Evolutionary conservation across 495 filamentous ascomycete genomes (phyloP).

Genomic region (Penicillium chermesinum): DNA sequence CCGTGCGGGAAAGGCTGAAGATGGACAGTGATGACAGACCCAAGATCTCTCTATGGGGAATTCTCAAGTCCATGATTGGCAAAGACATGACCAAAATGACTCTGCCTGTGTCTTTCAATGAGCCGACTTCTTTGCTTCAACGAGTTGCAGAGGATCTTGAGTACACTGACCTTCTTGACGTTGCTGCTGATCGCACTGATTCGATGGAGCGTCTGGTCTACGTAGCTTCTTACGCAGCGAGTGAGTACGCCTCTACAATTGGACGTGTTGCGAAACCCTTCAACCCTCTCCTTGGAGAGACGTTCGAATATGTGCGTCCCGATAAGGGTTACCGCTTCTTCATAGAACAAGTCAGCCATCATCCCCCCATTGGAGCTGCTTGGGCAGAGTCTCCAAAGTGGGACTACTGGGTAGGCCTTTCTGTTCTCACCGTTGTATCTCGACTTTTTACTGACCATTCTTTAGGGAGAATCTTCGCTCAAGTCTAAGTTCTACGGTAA

Average conservation of each 20-base stretch:
- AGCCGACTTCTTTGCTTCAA: constrained; percentile 94
- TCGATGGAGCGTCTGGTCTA: constrained; percentile 94
- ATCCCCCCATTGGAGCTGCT: constrained; percentile 91
- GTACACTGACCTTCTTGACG: constrained; percentile 88
- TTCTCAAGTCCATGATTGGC: constrained; percentile 98
- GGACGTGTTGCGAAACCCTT: constrained; percentile 96
- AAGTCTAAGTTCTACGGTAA: constrained; percentile 97
- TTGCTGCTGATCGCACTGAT: constrained; percentile 78
- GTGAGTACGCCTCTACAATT: constrained; percentile 94
- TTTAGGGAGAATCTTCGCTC: constrained; percentile 82
- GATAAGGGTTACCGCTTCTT: constrained; percentile 98
- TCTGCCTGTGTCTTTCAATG: constrained; percentile 95
- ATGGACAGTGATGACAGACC: constrained; percentile 91
- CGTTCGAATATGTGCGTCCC: constrained; percentile 90
- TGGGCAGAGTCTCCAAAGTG: constrained; percentile 90
- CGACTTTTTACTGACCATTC: neutral
- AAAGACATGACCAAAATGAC: constrained; percentile 99
- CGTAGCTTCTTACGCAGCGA: constrained; percentile 90
- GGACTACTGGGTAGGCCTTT: constrained; percentile 74
- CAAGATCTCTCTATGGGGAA: constrained; percentile 92
- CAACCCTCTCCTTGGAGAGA: constrained; percentile 93
- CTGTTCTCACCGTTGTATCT: neutral
- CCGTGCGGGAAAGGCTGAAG: constrained; percentile 68
- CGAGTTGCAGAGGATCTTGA: constrained; percentile 97
- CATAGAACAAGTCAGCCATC: constrained; percentile 97